Evolutionary conservation across 805 yeast species (phyloP).

Genomic region (Wickerhamomyces canadensis): DNA sequence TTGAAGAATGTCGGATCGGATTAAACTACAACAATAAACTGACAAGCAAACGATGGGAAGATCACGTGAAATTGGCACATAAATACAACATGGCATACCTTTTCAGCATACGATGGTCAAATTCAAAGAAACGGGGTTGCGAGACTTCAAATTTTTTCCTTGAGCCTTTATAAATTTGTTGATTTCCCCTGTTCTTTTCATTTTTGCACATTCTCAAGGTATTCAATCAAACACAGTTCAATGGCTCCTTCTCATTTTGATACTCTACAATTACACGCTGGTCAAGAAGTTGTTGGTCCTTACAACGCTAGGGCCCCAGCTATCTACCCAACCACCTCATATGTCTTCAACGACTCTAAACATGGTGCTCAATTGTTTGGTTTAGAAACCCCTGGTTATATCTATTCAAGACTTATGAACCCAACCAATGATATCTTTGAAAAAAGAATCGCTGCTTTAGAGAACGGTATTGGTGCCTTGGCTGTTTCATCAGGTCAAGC

Average conservation of each 20-base stretch:
- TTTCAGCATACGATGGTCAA: too few relatives aligned
- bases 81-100: neutral
- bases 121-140: too few relatives aligned
- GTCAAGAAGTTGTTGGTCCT: conserved; percentile 66
- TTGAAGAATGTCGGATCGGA: conserved; percentile 1
- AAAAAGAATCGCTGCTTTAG: conserved; percentile 87
- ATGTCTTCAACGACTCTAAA: conserved; percentile 78
- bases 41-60: neutral
- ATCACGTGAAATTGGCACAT: conserved; percentile 9
- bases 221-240: neutral
- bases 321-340: conserved; percentile 87
- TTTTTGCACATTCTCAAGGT: too few relatives aligned
- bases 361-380: conserved; percentile 92
- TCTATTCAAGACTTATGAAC: conserved; percentile 86
- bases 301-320: conserved; percentile 80
- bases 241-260: conserved; percentile 67
- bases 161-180: neutral
- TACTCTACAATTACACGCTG: conserved; percentile 92
- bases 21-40: neutral
- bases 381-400: conserved; percentile 75
- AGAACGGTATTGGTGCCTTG: conserved; percentile 86
- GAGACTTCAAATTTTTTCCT: too few relatives aligned
- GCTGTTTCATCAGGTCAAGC: conserved; percentile 96
- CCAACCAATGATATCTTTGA: conserved; percentile 93
- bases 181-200: neutral